phyloP scores from a whole-genome alignment of 1,284 basidiomycete genomes.

The Heliocybe sulcata region DNA sequence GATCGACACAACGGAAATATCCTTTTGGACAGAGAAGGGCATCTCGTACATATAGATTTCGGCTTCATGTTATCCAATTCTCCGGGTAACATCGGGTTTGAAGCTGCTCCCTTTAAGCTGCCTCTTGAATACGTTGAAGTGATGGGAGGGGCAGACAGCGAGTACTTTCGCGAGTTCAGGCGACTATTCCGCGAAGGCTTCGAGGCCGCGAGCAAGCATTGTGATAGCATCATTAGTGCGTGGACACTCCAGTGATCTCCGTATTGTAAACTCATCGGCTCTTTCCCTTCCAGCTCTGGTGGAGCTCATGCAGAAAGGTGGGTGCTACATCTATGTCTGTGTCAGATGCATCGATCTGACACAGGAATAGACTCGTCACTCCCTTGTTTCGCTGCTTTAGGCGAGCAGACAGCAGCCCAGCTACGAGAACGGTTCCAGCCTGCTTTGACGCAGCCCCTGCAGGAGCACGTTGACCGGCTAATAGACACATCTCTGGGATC shows the following conservation, averaged over 20 bases:
- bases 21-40: constrained; percentile 90
- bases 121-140: constrained; percentile 95
- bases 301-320: constrained; percentile 92
- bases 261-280: constrained; percentile 1
- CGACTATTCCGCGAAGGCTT: constrained; percentile 90
- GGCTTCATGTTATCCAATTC: constrained; percentile 98
- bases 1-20: constrained; percentile 99
- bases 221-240: constrained; percentile 92
- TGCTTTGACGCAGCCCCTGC: constrained; percentile 79
- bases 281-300: constrained; percentile 60
- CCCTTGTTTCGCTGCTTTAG: constrained; percentile 88
- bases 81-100: constrained; percentile 96
- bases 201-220: constrained; percentile 91
- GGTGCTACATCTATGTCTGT: neutral
- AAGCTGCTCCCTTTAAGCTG: constrained; percentile 98
- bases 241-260: constrained; percentile 13
- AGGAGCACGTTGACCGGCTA: constrained; percentile 83
- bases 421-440: constrained; percentile 94
- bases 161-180: constrained; percentile 82
- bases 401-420: constrained; percentile 84
- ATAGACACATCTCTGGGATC: constrained; percentile 88
- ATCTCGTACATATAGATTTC: constrained; percentile 95
- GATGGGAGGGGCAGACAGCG: constrained; percentile 79
- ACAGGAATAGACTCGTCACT: constrained; percentile 73
- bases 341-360: neutral